Conservation (phyloP, 345 rosid species). For the Aquilaria malaccensis region DNA sequence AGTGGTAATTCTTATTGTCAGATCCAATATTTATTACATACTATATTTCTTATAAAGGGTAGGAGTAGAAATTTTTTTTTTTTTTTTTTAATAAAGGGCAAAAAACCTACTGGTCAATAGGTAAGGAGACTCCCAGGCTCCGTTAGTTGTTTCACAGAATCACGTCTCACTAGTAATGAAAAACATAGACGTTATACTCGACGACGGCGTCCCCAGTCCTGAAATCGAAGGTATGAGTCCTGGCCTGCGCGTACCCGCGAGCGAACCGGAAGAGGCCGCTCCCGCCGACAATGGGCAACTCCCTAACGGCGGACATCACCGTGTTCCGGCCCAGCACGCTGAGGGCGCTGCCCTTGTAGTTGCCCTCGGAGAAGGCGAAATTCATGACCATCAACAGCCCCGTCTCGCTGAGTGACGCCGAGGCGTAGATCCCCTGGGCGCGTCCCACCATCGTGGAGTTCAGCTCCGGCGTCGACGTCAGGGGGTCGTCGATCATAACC, state of each 20-base stretch:
- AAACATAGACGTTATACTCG: conserved; percentile 33
- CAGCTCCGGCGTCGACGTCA: conserved; percentile 34
- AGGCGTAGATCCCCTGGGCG: conserved; percentile 47
- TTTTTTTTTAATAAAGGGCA: too few relatives aligned
- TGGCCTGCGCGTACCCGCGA: conserved; percentile 39
- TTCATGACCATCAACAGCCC: conserved; percentile 43
- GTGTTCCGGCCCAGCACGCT: conserved; percentile 43
- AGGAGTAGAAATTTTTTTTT: too few relatives aligned
- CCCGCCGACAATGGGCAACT: conserved; percentile 57
- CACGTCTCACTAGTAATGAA: conserved; percentile 20
- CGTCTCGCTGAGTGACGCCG: conserved; percentile 22
- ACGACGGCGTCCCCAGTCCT: conserved; percentile 22
- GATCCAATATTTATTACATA: too few relatives aligned
- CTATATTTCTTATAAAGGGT: too few relatives aligned
- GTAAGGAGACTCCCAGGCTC: neutral
- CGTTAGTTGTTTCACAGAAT: neutral
- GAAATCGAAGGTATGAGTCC: conserved; percentile 20
- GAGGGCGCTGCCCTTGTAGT: conserved; percentile 52
- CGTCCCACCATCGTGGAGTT: conserved; percentile 44
- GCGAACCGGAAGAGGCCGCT: conserved; percentile 48
- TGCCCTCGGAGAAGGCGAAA: conserved; percentile 46
- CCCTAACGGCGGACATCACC: conserved; percentile 28
- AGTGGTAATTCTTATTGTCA: too few relatives aligned
- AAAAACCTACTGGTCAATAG: too few relatives aligned
- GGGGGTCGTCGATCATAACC: conserved; percentile 41